Evolutionary conservation across 306 rosid genomes (phyloP), one percentile per base, ranked within the genome.

Genomic region (Malus domestica): DNA sequence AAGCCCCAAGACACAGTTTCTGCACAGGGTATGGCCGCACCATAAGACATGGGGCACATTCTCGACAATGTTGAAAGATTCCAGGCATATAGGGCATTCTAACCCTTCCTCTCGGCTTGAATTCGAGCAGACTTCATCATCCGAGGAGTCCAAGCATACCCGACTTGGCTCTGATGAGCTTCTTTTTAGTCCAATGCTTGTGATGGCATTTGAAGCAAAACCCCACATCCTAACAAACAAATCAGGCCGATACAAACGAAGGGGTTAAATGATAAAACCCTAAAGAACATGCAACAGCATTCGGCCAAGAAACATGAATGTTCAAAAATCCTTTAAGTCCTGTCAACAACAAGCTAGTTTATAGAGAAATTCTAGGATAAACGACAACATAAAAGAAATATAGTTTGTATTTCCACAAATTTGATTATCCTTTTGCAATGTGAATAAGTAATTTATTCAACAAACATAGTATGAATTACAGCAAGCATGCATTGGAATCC

Each of bases 1-100:
- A 78, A 94, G 95, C 81, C 93, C 98, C n/a, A 94, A 67, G 75
- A 94, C 84, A 42, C 98, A 94, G 76, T 91, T 90, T 78, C 87
- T 94, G 82, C 98, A 94, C 27, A 94, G 85, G 18, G 93, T 86
- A 84, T 94, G 98, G 40, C 98, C 98, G 38, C 98, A 94, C 96
- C 98, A 91, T 69, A 94, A 84, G 76, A 94, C 96, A 85, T 90
- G 93, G 32, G 98, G 98, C 61, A 94, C 84, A 19, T 94, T 94
- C 91, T 94, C 98, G 70, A 94, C 97, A 80, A 92, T 87, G 88
- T 94, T 94, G 83, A 94, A 94, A 19, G 96, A 90, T 77, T 94
- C 98, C 83, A 89, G 87, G 77, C 98, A 94, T 76, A 94, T 92
- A 10, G 94, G 98, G 83, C 98, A 94, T 68, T 94, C 98, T 73